A percentile compares a stretch with the other conserved stretches of the same genome.
Evolutionary conservation across 495 filamentous ascomycete species (phyloP).

Genomic region (Aspergillus haitiensis): DNA sequence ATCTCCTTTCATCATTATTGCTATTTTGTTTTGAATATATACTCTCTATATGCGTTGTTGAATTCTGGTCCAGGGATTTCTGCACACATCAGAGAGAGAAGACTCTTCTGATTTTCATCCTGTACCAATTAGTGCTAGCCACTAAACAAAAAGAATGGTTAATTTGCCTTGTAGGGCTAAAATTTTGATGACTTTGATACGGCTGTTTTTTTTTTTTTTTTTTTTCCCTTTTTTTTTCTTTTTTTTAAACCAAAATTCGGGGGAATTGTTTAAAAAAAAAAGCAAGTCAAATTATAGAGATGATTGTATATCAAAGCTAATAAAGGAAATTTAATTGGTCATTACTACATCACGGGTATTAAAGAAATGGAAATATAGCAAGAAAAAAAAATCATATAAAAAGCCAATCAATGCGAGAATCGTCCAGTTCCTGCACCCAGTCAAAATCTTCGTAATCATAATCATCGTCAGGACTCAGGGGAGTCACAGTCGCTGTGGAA

Average conservation of each 20-base stretch:
- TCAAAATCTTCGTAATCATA: conserved; percentile 40
- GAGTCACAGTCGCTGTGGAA: conserved; percentile 9
- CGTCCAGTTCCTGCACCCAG: conserved; percentile 49
- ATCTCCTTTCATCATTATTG: conserved; percentile 4
- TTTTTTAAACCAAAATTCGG: not conserved
- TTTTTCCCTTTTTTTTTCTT: conserved; percentile 13
- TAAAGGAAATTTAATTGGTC: not conserved
- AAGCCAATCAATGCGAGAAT: conserved; percentile 47
- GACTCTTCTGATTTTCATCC: not conserved
- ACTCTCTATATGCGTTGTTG: not conserved
- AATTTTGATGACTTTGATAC: too few relatives aligned
- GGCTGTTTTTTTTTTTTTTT: conserved; percentile 7
- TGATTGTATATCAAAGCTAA: not conserved
- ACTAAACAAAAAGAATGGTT: conserved; percentile 2
- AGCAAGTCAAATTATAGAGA: not conserved
- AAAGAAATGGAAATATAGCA: not conserved
- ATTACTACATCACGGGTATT: conserved; percentile 2
- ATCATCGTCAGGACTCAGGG: conserved; percentile 23
- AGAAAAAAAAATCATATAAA: conserved; percentile 39
- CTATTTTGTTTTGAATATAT: conserved; percentile 9
- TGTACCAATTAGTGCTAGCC: conserved; percentile 7
- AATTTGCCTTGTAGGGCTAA: not conserved
- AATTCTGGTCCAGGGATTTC: conserved; percentile 1
- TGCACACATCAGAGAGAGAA: not conserved
- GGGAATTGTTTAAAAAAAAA: not conserved